A percentile compares a stretch with the other conserved stretches of the same genome.
These are phyloP conservation scores for Tuber borchii DNA, from an alignment of 495 filamentous ascomycete species.

Conservation along the genomic window DNA sequence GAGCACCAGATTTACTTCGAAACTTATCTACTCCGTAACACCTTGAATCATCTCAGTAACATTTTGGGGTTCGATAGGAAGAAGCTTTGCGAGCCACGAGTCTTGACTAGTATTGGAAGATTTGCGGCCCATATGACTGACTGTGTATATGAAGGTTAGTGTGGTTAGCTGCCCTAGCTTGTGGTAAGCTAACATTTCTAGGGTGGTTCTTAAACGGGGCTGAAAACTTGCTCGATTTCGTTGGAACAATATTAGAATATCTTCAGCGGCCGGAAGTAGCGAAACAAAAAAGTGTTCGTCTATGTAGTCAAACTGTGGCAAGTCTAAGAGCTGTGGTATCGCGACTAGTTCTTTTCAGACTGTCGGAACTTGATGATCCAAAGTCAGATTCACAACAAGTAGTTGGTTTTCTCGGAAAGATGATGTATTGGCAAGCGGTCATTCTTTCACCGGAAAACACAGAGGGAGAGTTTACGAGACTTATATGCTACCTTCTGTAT, in stretches of 20 bases:
- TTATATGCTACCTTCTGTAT: slow-evolving; percentile 88
- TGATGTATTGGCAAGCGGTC: slow-evolving; percentile 92
- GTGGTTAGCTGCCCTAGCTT: not conserved
- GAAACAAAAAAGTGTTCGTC: slow-evolving; percentile 70
- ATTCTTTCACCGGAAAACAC: slow-evolving; percentile 67
- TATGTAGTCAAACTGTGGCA: slow-evolving; percentile 72
- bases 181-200: not conserved
- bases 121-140: slow-evolving; percentile 75
- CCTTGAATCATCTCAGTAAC: slow-evolving; percentile 63
- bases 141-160: slow-evolving; percentile 87
- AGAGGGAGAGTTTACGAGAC: slow-evolving; percentile 67
- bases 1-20: slow-evolving; percentile 93
- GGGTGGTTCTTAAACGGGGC: slow-evolving; percentile 70
- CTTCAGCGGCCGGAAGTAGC: slow-evolving; percentile 79
- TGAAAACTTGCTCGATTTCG: slow-evolving; percentile 73
- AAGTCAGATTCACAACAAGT: slow-evolving; percentile 54
- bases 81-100: slow-evolving; percentile 68
- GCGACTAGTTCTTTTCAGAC: slow-evolving; percentile 64
- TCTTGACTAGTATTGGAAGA: slow-evolving; percentile 76
- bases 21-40: slow-evolving; percentile 74
- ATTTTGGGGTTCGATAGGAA: slow-evolving; percentile 63
- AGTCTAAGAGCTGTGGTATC: slow-evolving; percentile 70
- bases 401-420: slow-evolving; percentile 64
- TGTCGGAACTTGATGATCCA: slow-evolving; percentile 73
- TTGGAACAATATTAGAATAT: slow-evolving; percentile 78